These are phyloP conservation scores for Sugiyamaella marilandica DNA, from an alignment of 805 yeast species.

Conservation along the genomic window DNA sequence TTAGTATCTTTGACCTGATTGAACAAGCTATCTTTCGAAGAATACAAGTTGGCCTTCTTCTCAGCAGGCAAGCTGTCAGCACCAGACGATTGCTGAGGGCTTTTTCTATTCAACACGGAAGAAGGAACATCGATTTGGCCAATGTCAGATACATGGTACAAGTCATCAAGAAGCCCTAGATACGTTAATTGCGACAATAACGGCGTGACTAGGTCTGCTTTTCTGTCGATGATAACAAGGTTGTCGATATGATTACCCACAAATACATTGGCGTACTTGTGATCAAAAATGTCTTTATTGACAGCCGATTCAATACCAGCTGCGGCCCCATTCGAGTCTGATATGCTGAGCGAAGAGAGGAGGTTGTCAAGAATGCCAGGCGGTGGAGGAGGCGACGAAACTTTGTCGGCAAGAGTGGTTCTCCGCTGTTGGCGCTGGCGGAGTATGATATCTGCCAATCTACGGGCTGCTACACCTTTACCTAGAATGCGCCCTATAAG, in stretches of 20 bases:
- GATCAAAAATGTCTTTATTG: slow-evolving; percentile 19
- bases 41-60: slow-evolving; percentile 25
- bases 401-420: slow-evolving; percentile 25
- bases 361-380: slow-evolving; percentile 2
- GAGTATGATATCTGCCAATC: slow-evolving; percentile 42
- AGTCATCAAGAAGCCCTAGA: slow-evolving; percentile 75
- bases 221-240: slow-evolving; percentile 72
- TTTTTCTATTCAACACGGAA: slow-evolving; percentile 15
- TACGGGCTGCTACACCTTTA: slow-evolving; percentile 54
- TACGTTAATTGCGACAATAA: slow-evolving; percentile 74
- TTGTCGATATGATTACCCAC: slow-evolving; percentile 43
- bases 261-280: slow-evolving; percentile 28
- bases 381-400: slow-evolving; percentile 1
- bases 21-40: slow-evolving; percentile 44
- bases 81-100: slow-evolving; percentile 1
- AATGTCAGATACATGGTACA: slow-evolving; percentile 42
- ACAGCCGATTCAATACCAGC: not conserved
- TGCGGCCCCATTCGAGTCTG: not conserved
- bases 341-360: not conserved
- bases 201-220: slow-evolving; percentile 67
- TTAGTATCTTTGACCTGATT: slow-evolving; percentile 56
- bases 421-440: slow-evolving; percentile 28
- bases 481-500: slow-evolving; percentile 51
- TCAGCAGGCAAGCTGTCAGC: not conserved
- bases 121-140: slow-evolving; percentile 33